Evolutionary conservation across 768 basidiomycete species (phyloP), one percentile per base, ranked within the genome.

Genomic region (Tremella yokohamensis): DNA sequence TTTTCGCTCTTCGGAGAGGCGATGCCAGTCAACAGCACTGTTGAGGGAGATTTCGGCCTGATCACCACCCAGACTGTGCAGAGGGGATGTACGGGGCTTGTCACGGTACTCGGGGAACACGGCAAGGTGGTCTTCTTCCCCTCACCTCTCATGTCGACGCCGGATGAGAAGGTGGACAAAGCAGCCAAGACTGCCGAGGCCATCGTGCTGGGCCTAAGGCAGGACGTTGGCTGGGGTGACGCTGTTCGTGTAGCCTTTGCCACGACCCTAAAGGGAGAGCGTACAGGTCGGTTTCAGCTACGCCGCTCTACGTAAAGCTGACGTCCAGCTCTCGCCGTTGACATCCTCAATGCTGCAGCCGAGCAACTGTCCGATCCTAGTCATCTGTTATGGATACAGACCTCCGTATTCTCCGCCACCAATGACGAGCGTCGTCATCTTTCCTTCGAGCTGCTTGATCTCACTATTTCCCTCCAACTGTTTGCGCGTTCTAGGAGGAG

Each of bases 71-170:
- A 61, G 48, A 45, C 61, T 19, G 61, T 59, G 9, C 25, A 57
- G 25, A 19, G 69, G 12, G 69, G 69, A 4, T 50, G 56, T n/a
- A 18, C 58, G 22, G 68, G 68, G 18, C 22, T 70, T 6, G 61
- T 58, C 7, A 62, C 57, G 8, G 39, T 69, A 2, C 19, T 60
- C 20, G 26, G 57, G 12, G 42, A 45, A 51, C 50, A n/a, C 11
- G 20, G 26, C 55, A 49, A 19, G 60, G 50, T 58, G n/a, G 20
- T 58, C 15, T 22, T 62, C 15, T 44, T 65, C 22, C n/a, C 56
- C 16, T 55, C 63, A 2, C 25, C 62, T n/a, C 19, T 69, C 12
- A 18, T 22, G 22, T 4, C 12, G 11, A 48, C 3, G 38, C 45
- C 34, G 51, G 49, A 57, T 47, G n/a, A 18, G 45, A 38, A 22